Percentiles rank a stretch among this genome's conserved stretches.
phyloP scores from a whole-genome alignment of 2,329 filamentous ascomycete species.

The Calycina herbarum region DNA sequence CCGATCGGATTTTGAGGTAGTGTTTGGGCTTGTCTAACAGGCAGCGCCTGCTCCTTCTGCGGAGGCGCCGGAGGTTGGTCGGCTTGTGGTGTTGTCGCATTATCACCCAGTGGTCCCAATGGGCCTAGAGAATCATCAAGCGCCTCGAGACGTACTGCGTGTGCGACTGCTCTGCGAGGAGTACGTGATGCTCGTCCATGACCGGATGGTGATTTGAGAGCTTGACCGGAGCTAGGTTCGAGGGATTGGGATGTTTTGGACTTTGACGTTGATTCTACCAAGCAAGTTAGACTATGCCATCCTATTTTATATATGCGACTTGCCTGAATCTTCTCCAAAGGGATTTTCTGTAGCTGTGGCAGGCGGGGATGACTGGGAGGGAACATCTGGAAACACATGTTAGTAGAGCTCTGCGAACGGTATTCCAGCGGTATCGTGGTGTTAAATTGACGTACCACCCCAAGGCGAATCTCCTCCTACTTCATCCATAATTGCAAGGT shows the following conservation, averaged over 20 bases:
- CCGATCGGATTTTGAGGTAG: conserved; percentile 50
- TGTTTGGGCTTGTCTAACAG: conserved; percentile 46
- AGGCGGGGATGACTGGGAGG: conserved; percentile 40
- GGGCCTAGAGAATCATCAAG: conserved; percentile 75
- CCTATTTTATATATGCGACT: not conserved
- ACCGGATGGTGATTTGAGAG: conserved; percentile 34
- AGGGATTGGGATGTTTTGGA: conserved; percentile 24
- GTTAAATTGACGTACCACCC: conserved; percentile 41
- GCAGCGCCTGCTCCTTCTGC: conserved; percentile 64
- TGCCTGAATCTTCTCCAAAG: conserved; percentile 31
- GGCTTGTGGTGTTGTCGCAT: conserved; percentile 37
- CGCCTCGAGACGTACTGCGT: conserved; percentile 75
- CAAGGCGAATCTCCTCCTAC: conserved; percentile 47
- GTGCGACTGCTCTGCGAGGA: conserved; percentile 65
- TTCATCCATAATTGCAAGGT: conserved; percentile 43
- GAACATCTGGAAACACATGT: conserved; percentile 40
- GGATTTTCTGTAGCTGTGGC: conserved; percentile 30
- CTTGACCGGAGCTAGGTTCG: conserved; percentile 26
- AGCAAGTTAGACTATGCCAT: not conserved
- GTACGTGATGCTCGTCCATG: conserved; percentile 37
- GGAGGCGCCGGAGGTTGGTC: conserved; percentile 69
- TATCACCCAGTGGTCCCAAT: conserved; percentile 65
- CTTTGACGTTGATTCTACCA: conserved; percentile 27
- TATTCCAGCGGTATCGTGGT: not conserved
- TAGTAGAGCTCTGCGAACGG: conserved; percentile 14